A percentile compares a stretch with the other conserved stretches of the same genome.
phyloP scores from a whole-genome alignment of 129 eudicot species.

The Centaurea solstitialis region DNA sequence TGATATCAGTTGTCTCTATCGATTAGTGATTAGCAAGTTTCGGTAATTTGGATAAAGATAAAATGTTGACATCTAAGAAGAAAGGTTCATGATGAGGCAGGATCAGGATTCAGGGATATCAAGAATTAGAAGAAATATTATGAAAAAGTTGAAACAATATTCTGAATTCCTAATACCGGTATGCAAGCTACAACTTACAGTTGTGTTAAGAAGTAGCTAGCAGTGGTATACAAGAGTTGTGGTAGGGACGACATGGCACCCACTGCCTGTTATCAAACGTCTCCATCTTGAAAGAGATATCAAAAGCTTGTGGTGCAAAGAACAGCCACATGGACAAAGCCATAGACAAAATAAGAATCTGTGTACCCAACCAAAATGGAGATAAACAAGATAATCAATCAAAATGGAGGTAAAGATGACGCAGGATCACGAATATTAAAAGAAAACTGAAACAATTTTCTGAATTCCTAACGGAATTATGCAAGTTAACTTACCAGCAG shows the following conservation, averaged over 20 bases:
- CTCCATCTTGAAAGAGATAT: background rate
- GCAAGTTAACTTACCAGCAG: background rate
- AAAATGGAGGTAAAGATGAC: no score
- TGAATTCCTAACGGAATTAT: background rate
- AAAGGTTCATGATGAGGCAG: background rate
- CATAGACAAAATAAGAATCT: background rate
- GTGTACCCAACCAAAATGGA: constrained; percentile 10
- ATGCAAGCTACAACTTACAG: background rate
- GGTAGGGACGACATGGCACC: no score
- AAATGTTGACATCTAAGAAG: background rate
- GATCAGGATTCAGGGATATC: background rate
- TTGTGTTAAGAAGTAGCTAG: background rate
- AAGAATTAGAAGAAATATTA: background rate
- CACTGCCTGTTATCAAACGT: background rate
- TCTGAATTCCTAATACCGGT: background rate
- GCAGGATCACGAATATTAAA: background rate
- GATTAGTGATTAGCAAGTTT: background rate
- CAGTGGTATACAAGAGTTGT: background rate
- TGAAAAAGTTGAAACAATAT: background rate
- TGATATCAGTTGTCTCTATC: background rate
- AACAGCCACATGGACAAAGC: background rate
- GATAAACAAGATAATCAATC: background rate
- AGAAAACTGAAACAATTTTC: background rate
- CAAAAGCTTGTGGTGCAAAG: background rate
- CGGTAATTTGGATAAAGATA: background rate